Evolutionary conservation across 345 rosid genomes (phyloP).

Genomic region (Toxicodendron radicans): DNA sequence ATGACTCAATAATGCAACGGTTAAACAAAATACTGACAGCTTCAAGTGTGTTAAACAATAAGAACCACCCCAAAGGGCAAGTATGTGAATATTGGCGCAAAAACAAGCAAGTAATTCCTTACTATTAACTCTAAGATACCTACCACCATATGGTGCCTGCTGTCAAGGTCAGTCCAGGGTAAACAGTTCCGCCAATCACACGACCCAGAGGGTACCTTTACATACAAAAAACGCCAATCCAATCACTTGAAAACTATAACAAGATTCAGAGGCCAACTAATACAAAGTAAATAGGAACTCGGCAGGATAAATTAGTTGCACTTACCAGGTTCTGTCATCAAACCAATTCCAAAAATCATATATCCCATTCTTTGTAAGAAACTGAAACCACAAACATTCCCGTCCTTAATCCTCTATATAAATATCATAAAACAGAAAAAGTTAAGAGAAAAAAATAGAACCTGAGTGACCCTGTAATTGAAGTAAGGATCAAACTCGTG

Average conservation of each 20-base stretch:
- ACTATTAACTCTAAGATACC: constrained; percentile 26
- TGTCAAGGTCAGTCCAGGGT: constrained; percentile 95
- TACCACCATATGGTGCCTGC: constrained; percentile 97
- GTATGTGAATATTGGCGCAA: neutral
- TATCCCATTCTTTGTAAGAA: constrained; percentile 71
- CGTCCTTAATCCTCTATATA: constrained; percentile 11
- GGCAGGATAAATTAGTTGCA: constrained; percentile 4
- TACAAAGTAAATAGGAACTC: neutral
- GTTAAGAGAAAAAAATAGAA: constrained; percentile 24
- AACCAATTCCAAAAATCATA: constrained; percentile 87
- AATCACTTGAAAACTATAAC: neutral
- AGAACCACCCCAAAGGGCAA: constrained; percentile 10
- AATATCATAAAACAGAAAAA: neutral
- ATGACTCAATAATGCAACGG: constrained; percentile 13
- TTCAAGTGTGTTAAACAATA: neutral
- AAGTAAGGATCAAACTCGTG: constrained; percentile 99
- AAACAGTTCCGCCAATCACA: constrained; percentile 99
- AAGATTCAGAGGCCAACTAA: neutral
- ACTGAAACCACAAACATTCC: constrained; percentile 55
- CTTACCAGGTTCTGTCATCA: constrained; percentile 93
- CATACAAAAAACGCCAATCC: constrained; percentile 13
- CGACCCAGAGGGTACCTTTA: constrained; percentile 89
- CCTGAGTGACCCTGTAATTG: constrained; percentile 99
- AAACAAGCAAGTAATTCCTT: neutral
- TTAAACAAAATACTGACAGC: neutral